Evolutionary conservation across 2,329 filamentous ascomycete genomes (phyloP).

Genomic region (Phaeosphaeriaceae sp.): DNA sequence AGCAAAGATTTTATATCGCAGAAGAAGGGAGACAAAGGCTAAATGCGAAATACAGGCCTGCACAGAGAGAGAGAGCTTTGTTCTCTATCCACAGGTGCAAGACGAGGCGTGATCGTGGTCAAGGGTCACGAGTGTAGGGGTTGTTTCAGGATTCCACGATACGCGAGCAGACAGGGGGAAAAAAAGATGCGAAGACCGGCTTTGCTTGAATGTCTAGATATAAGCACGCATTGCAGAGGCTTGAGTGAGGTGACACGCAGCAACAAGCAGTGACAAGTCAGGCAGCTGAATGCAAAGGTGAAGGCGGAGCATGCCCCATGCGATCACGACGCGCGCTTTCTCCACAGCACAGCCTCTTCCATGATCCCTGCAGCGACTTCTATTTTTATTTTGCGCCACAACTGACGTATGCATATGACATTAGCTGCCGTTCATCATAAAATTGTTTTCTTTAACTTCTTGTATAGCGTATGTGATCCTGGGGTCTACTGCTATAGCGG

Average conservation of each 20-base stretch:
- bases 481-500: conserved; percentile 65
- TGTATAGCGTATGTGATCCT: too few species aligned
- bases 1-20: background rate
- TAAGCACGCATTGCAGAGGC: too few species aligned
- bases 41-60: too few species aligned
- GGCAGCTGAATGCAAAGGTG: background rate
- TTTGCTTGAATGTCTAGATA: background rate
- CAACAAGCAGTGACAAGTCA: background rate
- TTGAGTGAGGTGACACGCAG: background rate
- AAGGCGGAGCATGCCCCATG: background rate
- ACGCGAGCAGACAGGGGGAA: background rate
- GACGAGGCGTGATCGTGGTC: background rate
- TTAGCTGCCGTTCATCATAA: background rate
- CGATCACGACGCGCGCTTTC: background rate
- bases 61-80: too few species aligned
- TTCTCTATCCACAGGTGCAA: background rate
- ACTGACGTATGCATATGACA: background rate
- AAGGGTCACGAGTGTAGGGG: conserved; percentile 3
- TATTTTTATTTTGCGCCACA: conserved; percentile 1
- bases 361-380: background rate
- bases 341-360: conserved; percentile 1
- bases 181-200: background rate
- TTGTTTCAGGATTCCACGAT: conserved; percentile 2
- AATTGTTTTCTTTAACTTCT: too few species aligned
- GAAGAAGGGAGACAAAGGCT: background rate